A percentile compares a stretch with the other conserved stretches of the same genome.
Conservation (phyloP, 2,329 filamentous ascomycete genomes). For the Exutisphaerella laricina region DNA sequence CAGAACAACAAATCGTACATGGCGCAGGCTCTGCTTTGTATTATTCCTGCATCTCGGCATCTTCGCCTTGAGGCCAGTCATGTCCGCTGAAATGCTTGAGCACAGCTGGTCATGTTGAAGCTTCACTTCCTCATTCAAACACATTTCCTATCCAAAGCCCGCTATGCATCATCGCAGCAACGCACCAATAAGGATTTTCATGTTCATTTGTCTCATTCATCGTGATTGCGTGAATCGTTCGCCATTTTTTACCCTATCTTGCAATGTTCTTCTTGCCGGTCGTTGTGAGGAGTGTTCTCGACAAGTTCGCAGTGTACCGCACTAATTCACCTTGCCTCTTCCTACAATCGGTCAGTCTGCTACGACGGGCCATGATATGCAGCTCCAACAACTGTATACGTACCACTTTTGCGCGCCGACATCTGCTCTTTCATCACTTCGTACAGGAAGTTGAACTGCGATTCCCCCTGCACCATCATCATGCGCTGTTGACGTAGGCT, state of each 20-base stretch:
- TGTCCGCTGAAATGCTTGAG: too few relatives aligned
- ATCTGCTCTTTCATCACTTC: constrained; percentile 69
- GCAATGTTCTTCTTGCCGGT: neutral
- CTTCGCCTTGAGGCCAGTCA: too few relatives aligned
- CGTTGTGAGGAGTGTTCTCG: neutral
- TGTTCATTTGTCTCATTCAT: neutral
- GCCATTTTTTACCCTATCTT: too few relatives aligned
- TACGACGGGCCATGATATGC: constrained; percentile 3
- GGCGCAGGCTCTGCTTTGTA: too few relatives aligned
- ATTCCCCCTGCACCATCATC: constrained; percentile 89
- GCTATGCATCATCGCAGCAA: neutral
- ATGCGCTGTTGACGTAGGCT: constrained; percentile 77
- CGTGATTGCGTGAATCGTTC: neutral
- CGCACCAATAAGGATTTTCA: neutral
- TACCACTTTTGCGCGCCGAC: constrained; percentile 2
- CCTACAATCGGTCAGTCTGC: neutral
- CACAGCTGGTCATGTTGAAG: too few relatives aligned
- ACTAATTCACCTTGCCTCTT: neutral
- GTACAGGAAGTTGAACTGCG: constrained; percentile 84
- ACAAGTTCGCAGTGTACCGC: neutral
- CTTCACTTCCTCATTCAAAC: too few relatives aligned
- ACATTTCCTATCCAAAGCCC: neutral
- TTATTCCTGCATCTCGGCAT: too few relatives aligned
- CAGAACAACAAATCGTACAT: too few relatives aligned
- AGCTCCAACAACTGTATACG: constrained; percentile 5